Evolutionary conservation across 2,329 filamentous ascomycete genomes (phyloP).

Genomic region (Malbranchea cinnamomea): DNA sequence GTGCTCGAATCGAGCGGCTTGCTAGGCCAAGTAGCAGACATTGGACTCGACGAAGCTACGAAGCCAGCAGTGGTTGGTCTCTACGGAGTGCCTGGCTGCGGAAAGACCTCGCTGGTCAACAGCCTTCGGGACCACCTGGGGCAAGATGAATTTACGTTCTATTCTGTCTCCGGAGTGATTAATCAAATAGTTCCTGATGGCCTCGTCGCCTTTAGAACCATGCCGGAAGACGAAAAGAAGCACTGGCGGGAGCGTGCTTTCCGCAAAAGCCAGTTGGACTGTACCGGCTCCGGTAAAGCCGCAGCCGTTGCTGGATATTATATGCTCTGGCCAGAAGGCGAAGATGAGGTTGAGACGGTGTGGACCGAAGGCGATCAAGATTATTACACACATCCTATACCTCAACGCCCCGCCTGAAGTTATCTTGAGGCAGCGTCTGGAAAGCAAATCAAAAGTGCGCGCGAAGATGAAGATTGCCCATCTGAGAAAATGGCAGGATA

Average conservation of each 20-base stretch:
- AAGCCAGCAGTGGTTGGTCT: conserved; percentile 35
- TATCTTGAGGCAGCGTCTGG: conserved; percentile 23
- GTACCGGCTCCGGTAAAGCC: conserved; percentile 16
- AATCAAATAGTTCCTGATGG: conserved; percentile 29
- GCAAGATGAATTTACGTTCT: conserved; percentile 28
- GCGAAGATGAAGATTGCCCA: conserved; percentile 19
- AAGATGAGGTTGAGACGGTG: conserved; percentile 12
- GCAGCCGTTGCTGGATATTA: conserved; percentile 42
- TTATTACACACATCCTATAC: conserved; percentile 44
- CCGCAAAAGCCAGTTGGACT: conserved; percentile 25
- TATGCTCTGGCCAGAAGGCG: conserved; percentile 36
- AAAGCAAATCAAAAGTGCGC: conserved; percentile 27
- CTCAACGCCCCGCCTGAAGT: conserved; percentile 27
- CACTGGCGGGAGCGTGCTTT: conserved; percentile 33
- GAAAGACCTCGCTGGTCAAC: conserved; percentile 35
- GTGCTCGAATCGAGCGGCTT: too few species aligned
- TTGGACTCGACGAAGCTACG: too few species aligned
- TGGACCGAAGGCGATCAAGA: conserved; percentile 5
- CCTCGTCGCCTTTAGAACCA: conserved; percentile 32
- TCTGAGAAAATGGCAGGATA: conserved; percentile 34
- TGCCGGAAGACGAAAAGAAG: conserved; percentile 24
- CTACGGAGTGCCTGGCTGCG: conserved; percentile 41
- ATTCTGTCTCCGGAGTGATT: conserved; percentile 40
- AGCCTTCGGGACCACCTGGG: conserved; percentile 25
- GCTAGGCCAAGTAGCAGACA: too few species aligned